Base-by-base conservation (phyloP, 1,284 basidiomycete species). In the Irpex rosettiformis region DNA sequence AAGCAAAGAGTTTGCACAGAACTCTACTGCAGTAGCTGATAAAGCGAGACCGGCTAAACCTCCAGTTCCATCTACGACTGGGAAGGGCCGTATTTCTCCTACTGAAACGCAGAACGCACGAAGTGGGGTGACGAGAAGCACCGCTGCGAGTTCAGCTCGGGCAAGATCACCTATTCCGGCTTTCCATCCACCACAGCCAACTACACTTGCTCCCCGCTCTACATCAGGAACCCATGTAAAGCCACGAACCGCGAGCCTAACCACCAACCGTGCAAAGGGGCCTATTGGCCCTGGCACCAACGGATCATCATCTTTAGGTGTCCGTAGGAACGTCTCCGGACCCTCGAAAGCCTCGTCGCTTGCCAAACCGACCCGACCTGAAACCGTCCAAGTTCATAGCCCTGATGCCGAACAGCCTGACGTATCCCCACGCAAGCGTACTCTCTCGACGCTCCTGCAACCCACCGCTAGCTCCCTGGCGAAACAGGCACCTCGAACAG, bases 401-500 rank as follows among this genome's bases (percentile, higher is more conserved):
- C 45, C 53, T 7, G 60, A 40, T 13, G 56, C 40, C 22, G 58
- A 57, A 49, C 54, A 48, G 42, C 55, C 58, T 11, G 33, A 40
- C 11, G 1, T 40, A 13, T 40, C 65, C 52, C 56, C 53, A 27
- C 42, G 63, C 52, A 68, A 67, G 61, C 62, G 60, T 37, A 67
- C 77, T 0, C 70, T 73, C 1, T 89, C 88, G 2, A 81, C 85
- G 22, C 74, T 91, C 13, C 73, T 85, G 55, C 86, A 88, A 0
- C 89, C 89, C 0, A 91, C 89, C 1, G 89, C 86, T 2, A 88
- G 88, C 64, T 92, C 89, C 1, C 74, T 91, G 25, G 90, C 89
- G 2, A 89, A 85, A 73, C 73, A 67, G 62, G 75, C 55, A n/a
- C 22, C 53, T 30, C 33, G 13, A n/a, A n/a, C n/a, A 13, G 52